phyloP scores from a whole-genome alignment of 1,139 yeast species.

The Zhuliangozyma parablackwelliae region DNA sequence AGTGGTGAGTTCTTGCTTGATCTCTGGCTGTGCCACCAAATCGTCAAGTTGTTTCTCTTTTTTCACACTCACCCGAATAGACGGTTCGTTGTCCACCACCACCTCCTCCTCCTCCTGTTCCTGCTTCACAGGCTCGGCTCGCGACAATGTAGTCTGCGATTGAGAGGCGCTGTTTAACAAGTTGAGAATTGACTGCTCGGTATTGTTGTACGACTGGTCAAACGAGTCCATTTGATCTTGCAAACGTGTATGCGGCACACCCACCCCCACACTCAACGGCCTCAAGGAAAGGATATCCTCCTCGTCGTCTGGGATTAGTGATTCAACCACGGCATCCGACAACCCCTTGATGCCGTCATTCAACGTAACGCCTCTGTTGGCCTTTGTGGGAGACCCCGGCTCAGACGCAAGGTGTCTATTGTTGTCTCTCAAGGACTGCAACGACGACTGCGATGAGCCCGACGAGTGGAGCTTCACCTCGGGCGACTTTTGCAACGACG shows the following conservation, averaged over 20 bases:
- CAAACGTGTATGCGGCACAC: not conserved
- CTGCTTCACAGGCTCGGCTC: not conserved
- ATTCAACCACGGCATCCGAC: slow-evolving; percentile 35
- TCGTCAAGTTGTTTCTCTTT: no score
- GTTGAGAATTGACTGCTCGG: slow-evolving; percentile 43
- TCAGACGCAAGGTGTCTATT: slow-evolving; percentile 32
- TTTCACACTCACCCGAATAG: no score
- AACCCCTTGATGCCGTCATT: slow-evolving; percentile 46
- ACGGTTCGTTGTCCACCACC: no score
- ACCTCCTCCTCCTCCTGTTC: no score
- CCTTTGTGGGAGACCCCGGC: slow-evolving; percentile 14
- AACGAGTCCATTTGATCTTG: slow-evolving; percentile 21
- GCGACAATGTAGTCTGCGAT: slow-evolving; percentile 7
- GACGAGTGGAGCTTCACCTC: slow-evolving; percentile 33
- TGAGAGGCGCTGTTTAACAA: slow-evolving; percentile 23
- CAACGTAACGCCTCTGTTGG: slow-evolving; percentile 30
- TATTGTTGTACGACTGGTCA: slow-evolving; percentile 35
- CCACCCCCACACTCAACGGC: not conserved
- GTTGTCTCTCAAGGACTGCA: slow-evolving; percentile 36
- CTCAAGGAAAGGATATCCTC: slow-evolving; percentile 4
- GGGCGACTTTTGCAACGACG: slow-evolving; percentile 26
- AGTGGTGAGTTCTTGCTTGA: no score
- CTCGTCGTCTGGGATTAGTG: slow-evolving; percentile 23
- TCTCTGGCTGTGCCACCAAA: no score
- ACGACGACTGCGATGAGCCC: slow-evolving; percentile 43